Percentiles rank a stretch among this genome's conserved stretches.
These are phyloP conservation scores for Pythium phragmiticola DNA, from an alignment of 352 stramenopile species.

Conservation along the genomic window DNA sequence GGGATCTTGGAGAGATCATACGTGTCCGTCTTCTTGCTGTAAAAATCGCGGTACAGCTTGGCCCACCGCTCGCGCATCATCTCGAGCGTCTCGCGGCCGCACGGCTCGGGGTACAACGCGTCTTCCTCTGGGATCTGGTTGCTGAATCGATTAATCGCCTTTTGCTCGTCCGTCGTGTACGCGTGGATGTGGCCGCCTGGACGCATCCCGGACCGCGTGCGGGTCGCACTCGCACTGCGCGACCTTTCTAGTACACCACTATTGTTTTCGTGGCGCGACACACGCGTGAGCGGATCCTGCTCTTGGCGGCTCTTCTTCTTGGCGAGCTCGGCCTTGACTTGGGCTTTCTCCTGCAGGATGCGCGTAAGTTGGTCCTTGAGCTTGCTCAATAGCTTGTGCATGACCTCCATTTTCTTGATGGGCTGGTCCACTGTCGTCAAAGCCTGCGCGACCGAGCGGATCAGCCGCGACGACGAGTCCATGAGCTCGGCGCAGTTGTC, in stretches of 20 bases:
- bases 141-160: slow-evolving; percentile 22
- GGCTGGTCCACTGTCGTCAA: slow-evolving; percentile 88
- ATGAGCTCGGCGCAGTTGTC: slow-evolving; percentile 80
- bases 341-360: slow-evolving; percentile 76
- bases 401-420: slow-evolving; percentile 92
- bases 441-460: slow-evolving; percentile 78
- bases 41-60: slow-evolving; percentile 96
- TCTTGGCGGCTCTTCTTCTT: slow-evolving; percentile 31
- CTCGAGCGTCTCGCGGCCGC: slow-evolving; percentile 78
- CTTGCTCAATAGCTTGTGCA: slow-evolving; percentile 91
- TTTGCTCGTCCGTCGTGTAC: slow-evolving; percentile 42
- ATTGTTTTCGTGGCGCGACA: slow-evolving; percentile 33
- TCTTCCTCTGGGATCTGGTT: slow-evolving; percentile 52
- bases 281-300: slow-evolving; percentile 27
- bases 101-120: slow-evolving; percentile 75
- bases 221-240: slow-evolving; percentile 63
- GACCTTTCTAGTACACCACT: slow-evolving; percentile 51
- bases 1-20: slow-evolving; percentile 97
- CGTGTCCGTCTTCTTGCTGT: slow-evolving; percentile 90
- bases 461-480: slow-evolving; percentile 73
- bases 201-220: slow-evolving; percentile 27
- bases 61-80: slow-evolving; percentile 91
- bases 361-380: slow-evolving; percentile 92
- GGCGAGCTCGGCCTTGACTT: slow-evolving; percentile 44
- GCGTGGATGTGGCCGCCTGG: slow-evolving; percentile 49